Base-by-base conservation (phyloP, 306 rosid species). In the Hippophae tibetana region DNA sequence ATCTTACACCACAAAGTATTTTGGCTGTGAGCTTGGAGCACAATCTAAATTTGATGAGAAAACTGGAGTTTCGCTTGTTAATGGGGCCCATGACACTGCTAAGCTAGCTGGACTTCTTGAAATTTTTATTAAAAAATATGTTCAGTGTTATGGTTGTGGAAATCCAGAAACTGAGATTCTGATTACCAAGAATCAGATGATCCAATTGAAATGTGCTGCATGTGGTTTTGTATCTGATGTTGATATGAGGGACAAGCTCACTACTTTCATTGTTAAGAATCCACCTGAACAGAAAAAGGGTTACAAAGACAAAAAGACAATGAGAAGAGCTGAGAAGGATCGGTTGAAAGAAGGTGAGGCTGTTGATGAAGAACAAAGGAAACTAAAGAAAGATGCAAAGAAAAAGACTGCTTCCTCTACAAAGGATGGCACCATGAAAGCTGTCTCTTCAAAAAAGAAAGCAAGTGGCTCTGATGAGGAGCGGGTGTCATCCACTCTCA, bases 251-350 rank as follows among this genome's bases (percentile, higher is more conserved):
- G 86, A 80, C 82, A 84, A 84, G 68, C 76, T 84, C 38, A 80
- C 89, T 7, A 78, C 82, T 4, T 84, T 84, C 69, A 84, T 84
- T 55, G 7, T 84, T 9, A 84, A 84, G 76, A 84, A 84, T 54
- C 89, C 89, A 58, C 86, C 89, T 6, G 89, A 83, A 55, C 23
- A 54, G 1, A 83, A 80, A 72, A 83, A 80, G 64, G 86, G 82
- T 44, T 67, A 82, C 14, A 83, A 83, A 47, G 85, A 83, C 58
- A 83, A 83, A 75, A 83, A 83, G 64, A 83, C 82, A 31, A 67
- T 83, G 89, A 69, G 89, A 68, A 83, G 82, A 57, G 89, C 89
- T 69, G 89, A 83, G 74, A 83, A 80, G 60, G 89, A 83, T 63
- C 73, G 89, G 13, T 69, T 80, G 54, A 83, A 80, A 56, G 89